phyloP scores from a whole-genome alignment of 768 basidiomycete species.

The Lactarius indigo region DNA sequence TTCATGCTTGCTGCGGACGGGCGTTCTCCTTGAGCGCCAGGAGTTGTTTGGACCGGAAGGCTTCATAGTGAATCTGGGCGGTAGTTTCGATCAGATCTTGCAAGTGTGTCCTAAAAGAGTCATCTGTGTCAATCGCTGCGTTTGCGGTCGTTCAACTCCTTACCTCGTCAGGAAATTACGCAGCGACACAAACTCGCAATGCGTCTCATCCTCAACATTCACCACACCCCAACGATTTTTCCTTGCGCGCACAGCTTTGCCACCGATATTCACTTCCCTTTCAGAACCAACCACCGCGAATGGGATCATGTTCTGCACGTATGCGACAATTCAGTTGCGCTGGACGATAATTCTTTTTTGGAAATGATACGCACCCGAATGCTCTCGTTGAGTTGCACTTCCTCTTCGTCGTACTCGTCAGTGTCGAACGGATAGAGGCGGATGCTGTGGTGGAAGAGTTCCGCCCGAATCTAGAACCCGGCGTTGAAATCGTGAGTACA shows the following conservation, averaged over 20 bases:
- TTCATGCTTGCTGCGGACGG: conserved; percentile 25
- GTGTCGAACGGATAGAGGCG: conserved; percentile 96
- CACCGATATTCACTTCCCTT: conserved; percentile 91
- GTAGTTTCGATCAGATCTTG: conserved; percentile 99
- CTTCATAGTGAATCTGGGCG: conserved; percentile 98
- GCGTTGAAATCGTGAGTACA: neutral
- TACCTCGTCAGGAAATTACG: conserved; percentile 94
- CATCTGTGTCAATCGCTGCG: neutral
- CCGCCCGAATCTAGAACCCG: conserved; percentile 75
- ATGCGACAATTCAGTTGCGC: neutral
- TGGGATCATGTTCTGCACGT: conserved; percentile 78
- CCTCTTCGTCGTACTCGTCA: conserved; percentile 93
- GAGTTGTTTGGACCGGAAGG: conserved; percentile 98
- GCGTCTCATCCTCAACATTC: conserved; percentile 93
- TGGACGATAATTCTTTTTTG: neutral
- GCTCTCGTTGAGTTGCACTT: conserved; percentile 81
- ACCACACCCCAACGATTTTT: conserved; percentile 99
- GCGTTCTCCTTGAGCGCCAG: conserved; percentile 85
- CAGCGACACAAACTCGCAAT: conserved; percentile 98
- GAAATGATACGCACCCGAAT: conserved; percentile 65
- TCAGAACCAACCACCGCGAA: conserved; percentile 99
- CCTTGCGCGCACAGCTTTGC: conserved; percentile 90
- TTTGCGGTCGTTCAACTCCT: conserved; percentile 27
- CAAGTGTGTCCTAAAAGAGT: conserved; percentile 71
- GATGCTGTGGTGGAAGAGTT: conserved; percentile 88